Evolutionary conservation across 441 rosid species (phyloP).

Genomic region (Populus hybrid): DNA sequence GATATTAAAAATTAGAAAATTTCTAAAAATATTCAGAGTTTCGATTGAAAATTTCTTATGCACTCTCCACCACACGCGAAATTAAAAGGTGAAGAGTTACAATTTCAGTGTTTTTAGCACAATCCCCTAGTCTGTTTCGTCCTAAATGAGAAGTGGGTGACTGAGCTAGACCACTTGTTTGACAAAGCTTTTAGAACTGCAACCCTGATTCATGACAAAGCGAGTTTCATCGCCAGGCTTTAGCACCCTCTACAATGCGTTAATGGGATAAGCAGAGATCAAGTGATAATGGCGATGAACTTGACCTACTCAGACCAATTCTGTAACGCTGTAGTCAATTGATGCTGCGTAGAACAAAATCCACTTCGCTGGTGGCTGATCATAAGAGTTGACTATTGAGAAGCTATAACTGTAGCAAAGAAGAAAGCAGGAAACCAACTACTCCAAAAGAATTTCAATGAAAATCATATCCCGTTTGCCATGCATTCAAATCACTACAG

Average conservation of each 20-base stretch:
- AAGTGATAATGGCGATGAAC: background rate
- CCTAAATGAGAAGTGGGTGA: no score
- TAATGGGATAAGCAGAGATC: background rate
- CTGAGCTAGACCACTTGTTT: no score
- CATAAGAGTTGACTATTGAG: background rate
- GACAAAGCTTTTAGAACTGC: no score
- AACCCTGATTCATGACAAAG: no score
- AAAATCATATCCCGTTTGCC: background rate
- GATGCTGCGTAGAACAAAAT: background rate
- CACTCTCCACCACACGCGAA: no score
- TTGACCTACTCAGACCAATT: background rate
- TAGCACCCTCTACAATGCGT: background rate
- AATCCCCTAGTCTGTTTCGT: no score
- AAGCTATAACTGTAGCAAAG: background rate
- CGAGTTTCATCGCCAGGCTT: no score
- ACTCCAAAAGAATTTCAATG: background rate
- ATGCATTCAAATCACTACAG: background rate
- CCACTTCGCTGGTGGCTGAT: background rate
- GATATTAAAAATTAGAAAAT: no score
- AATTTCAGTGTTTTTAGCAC: no score
- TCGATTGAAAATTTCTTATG: no score
- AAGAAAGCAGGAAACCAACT: background rate
- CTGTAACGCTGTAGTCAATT: background rate
- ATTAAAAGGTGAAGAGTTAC: no score
- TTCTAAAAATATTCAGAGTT: no score